Base-by-base conservation (phyloP, 257 asterid species). In the Solanum arcanum region DNA sequence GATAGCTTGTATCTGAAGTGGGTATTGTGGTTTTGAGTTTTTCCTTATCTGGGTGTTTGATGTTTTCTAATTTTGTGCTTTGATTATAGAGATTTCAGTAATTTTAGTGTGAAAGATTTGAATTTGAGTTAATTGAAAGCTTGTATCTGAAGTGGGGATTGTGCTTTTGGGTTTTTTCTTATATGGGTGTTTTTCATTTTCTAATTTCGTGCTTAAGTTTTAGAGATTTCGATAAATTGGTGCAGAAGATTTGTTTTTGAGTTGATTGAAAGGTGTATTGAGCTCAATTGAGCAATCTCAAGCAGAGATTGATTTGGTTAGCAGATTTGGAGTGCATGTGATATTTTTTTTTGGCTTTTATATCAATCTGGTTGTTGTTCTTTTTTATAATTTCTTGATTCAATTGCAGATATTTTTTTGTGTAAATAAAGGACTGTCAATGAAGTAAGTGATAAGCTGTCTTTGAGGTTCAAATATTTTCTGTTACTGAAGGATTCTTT, bases 361-460 rank as follows among this genome's bases (percentile, higher is more conserved):
- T 75, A n/a, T 39, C 83, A 42, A 42, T 78, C 13, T 78, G 64
- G 37, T 0, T 25, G 25, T 77, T 77, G 6, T 42, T 27, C 9
- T 15, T 46, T 46, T 46, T 47, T 47, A 35, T 47, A 16, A 47
- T 81, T 81, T 81, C 18, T 81, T 49, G 85, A 12, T 81, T 31
- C 66, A 81, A 80, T 81, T 49, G 44, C 85, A 81, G 85, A 49
- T 29, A 23, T 9, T 3, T 37, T 3, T 76, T 41, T 37, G 2
- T 44, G 60, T 35, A 42, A 1, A 25, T 29, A 18, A 62, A 69
- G 92, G 91, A 86, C 41, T 78, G 62, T 23, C 16, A 60, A 80
- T 89, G 89, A 73, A 88, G 90, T 89, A 85, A 77, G 87, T 91
- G 86, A 80, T 85, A 90, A 88, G 86, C 86, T 83, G 37, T 37